A percentile compares a stretch with the other conserved stretches of the same genome.
Conservation (phyloP, 2,329 filamentous ascomycete genomes). For the Elsinoe perseae region DNA sequence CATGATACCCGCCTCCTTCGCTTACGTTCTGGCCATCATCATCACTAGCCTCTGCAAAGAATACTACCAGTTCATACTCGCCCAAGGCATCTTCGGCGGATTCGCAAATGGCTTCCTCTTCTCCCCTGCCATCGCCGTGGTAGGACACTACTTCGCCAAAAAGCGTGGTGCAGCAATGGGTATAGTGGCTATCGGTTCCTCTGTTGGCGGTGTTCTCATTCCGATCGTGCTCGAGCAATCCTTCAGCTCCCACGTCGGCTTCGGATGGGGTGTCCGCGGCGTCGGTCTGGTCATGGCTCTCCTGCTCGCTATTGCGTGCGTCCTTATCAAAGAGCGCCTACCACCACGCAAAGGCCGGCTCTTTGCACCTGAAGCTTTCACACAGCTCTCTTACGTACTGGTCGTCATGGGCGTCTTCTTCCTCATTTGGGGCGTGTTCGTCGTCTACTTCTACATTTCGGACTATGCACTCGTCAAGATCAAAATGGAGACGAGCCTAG, state of each 20-base stretch:
- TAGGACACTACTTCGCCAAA: slow-evolving; percentile 56
- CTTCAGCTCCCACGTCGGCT: slow-evolving; percentile 41
- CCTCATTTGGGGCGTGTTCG: slow-evolving; percentile 25
- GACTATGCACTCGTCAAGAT: slow-evolving; percentile 47
- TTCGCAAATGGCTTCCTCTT: slow-evolving; percentile 53
- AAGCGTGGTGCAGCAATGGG: slow-evolving; percentile 49
- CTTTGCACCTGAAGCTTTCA: slow-evolving; percentile 30
- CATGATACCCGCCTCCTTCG: slow-evolving; percentile 33
- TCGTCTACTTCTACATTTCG: slow-evolving; percentile 49
- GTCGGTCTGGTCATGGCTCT: slow-evolving; percentile 36
- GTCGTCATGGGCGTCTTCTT: slow-evolving; percentile 41
- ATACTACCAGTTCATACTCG: slow-evolving; percentile 44
- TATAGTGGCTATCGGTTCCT: slow-evolving; percentile 48
- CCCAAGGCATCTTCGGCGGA: slow-evolving; percentile 42
- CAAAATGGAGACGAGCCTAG: slow-evolving; percentile 45
- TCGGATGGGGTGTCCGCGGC: slow-evolving; percentile 44
- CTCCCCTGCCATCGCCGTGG: slow-evolving; percentile 52
- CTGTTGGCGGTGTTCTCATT: slow-evolving; percentile 42
- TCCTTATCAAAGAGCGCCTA: slow-evolving; percentile 8
- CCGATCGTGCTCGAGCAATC: slow-evolving; percentile 39
- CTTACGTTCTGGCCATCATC: slow-evolving; percentile 42
- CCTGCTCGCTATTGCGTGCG: slow-evolving; percentile 17
- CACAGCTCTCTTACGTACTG: slow-evolving; percentile 36
- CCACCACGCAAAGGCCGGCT: slow-evolving; percentile 15
- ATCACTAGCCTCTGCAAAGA: slow-evolving; percentile 40